Base-by-base conservation (phyloP, 257 asterid species). In the Hygrophila difformis region DNA sequence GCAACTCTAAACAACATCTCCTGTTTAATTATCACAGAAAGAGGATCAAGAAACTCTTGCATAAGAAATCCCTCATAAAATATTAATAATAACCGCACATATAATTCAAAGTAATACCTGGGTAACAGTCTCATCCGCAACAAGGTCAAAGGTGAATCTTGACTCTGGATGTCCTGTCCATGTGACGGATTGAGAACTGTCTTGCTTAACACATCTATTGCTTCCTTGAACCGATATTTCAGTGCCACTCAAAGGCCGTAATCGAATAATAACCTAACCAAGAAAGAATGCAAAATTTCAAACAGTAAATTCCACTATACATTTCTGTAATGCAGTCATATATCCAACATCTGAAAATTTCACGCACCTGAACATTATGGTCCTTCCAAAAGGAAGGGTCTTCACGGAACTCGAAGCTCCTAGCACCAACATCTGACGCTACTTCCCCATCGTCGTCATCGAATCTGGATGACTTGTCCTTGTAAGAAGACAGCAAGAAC, bases 151-250 rank as follows among this genome's bases (percentile, higher is more conserved):
- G 10, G 94, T 82, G 51, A 79, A 91, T 50, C 89, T 74, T 3
- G 96, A 73, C 54, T 91, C 95, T 12, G 96, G 95, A 50, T 76
- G 85, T 15, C 95, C 98, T 1, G 59, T 66, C 96, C 96, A 91
- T 18, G 94, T 82, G 44, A 91, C 70, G n/a, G 92, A 42, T 59
- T 82, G 94, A 14, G 93, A 72, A 69, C 93, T 77, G 10, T 91
- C 96, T 66, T 91, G 96, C 65, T 69, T 86, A 2, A 91, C 85
- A 54, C 98, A 91, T 53, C 67, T 75, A 51, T 50, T 64, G 40
- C 58, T 49, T 60, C 98, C 98, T 70, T 86, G 93, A 53, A 67
- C 11, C 11, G 94, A 86, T 62, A 82, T 41, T 72, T 91, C 98
- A 12, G 86, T 66, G 47, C 54, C 74, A 65, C 73, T 89, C 65